Evolutionary conservation across 148 eudicot species (phyloP), one percentile per base, ranked within the genome.

Genomic region (Amaranthus cruentus): DNA sequence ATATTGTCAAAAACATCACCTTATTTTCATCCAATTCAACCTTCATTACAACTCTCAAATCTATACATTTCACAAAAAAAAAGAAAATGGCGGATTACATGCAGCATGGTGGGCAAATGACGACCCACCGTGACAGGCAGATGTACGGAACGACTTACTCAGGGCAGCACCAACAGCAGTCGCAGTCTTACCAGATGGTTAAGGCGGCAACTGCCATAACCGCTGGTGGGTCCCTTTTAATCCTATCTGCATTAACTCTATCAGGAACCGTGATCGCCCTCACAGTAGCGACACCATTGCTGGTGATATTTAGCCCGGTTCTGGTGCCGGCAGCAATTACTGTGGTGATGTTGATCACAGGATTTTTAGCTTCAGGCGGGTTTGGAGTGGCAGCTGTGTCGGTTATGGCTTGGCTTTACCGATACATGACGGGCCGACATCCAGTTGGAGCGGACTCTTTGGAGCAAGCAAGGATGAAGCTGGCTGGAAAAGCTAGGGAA

Each of bases 251-350:
- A 0, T 66, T 86, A 5, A 85, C 80, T 4, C 58, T 86, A 1
- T 81, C 85, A 0, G 92, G 77, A 9, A 86, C 88, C 0, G 88
- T 88, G 13, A 80, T 88, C 0, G 83, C 80, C 28, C 80, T 86
- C 2, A 80, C 83, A 0, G 4, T 88, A 4, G 92, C 84, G 9
- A 88, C 90, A 0, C 90, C 91, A 6, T 49, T 88, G 54, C 61
- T 86, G 64, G 89, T 88, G 28, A 80, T 88, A 10, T 88, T 84
- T 79, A 88, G 88, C 75, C 92, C 92, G 47, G 90, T 86, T 11
- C 64, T 86, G 12, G 90, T 88, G 3, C 96, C 96, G 0, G 90
- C 92, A 0, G 86, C 77, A 0, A 83, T 88, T 1, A 70, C 87
- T 0, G 70, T 81, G 10, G 81, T 84, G 52, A 9, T 85, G 9